These are phyloP conservation scores for Puccinia horiana DNA, from an alignment of 1,284 basidiomycete genomes.

Conservation along the genomic window DNA sequence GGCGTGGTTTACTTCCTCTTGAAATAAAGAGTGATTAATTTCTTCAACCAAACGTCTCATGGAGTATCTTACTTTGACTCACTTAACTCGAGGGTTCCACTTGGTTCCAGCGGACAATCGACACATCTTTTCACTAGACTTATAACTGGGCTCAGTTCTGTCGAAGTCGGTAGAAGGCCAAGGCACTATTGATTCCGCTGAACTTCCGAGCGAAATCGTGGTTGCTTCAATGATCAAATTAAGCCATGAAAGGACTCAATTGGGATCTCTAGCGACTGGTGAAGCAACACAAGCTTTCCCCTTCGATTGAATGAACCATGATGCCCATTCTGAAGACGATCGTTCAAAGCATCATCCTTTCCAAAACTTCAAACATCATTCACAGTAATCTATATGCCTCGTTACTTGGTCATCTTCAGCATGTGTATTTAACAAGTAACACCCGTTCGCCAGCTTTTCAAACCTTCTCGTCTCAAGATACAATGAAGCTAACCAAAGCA, in stretches of 20 bases:
- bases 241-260: slow-evolving; percentile 39
- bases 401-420: slow-evolving; percentile 43
- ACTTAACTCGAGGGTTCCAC: slow-evolving; percentile 76
- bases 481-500: slow-evolving; percentile 1
- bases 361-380: slow-evolving; percentile 39
- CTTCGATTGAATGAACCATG: slow-evolving; percentile 38
- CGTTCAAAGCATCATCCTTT: slow-evolving; percentile 40
- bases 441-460: slow-evolving; percentile 1
- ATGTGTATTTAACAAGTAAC: slow-evolving; percentile 41
- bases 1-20: no score
- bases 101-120: slow-evolving; percentile 74
- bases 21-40: no score
- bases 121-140: slow-evolving; percentile 82
- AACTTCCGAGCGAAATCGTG: slow-evolving; percentile 44
- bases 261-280: slow-evolving; percentile 34
- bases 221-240: slow-evolving; percentile 48
- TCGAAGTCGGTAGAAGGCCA: slow-evolving; percentile 62
- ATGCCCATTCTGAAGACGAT: slow-evolving; percentile 40
- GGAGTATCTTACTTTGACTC: slow-evolving; percentile 79
- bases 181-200: slow-evolving; percentile 70
- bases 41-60: no score
- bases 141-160: slow-evolving; percentile 71
- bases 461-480: slow-evolving; percentile 11
- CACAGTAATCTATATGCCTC: slow-evolving; percentile 49
- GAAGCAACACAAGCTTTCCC: slow-evolving; percentile 47